Percentiles rank a stretch among this genome's conserved stretches.
Evolutionary conservation across 73 alveolate genomes (phyloP).

Genomic region (Halteria grandinella): DNA sequence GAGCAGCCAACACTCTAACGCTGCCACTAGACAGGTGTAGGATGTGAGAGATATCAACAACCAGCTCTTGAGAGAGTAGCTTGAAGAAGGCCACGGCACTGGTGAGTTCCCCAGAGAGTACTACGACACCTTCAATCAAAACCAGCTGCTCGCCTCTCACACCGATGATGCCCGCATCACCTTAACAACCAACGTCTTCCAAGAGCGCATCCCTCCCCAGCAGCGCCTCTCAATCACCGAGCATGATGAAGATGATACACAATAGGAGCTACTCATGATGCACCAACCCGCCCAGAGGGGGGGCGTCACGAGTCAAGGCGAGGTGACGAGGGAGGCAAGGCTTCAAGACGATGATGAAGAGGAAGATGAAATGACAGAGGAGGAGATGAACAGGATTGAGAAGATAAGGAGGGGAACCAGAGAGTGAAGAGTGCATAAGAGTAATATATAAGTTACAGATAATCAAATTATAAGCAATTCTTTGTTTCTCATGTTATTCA

Average conservation of each 20-base stretch:
- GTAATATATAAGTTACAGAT: neutral
- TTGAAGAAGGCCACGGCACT: too few relatives aligned
- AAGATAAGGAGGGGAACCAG: neutral
- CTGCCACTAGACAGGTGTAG: too few relatives aligned
- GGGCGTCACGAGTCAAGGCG: neutral
- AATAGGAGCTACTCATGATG: too few relatives aligned
- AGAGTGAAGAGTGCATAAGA: neutral
- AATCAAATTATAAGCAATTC: neutral
- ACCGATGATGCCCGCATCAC: too few relatives aligned
- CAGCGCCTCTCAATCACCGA: too few relatives aligned
- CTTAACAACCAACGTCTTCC: too few relatives aligned
- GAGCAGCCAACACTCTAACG: neutral
- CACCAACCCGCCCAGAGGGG: neutral
- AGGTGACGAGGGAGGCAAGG: constrained; percentile 3
- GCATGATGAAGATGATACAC: too few relatives aligned
- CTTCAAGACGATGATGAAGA: constrained; percentile 18
- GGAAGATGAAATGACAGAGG: constrained; percentile 13
- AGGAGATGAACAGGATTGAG: constrained; percentile 35
- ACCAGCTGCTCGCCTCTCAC: too few relatives aligned
- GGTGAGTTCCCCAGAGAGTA: too few relatives aligned
- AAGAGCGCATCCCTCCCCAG: too few relatives aligned
- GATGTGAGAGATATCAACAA: neutral
- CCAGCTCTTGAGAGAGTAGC: neutral
- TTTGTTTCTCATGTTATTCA: too few relatives aligned
- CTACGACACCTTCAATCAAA: too few relatives aligned